Base-by-base conservation (phyloP, 2,329 filamentous ascomycete genomes). In the Phialocephala sp. region DNA sequence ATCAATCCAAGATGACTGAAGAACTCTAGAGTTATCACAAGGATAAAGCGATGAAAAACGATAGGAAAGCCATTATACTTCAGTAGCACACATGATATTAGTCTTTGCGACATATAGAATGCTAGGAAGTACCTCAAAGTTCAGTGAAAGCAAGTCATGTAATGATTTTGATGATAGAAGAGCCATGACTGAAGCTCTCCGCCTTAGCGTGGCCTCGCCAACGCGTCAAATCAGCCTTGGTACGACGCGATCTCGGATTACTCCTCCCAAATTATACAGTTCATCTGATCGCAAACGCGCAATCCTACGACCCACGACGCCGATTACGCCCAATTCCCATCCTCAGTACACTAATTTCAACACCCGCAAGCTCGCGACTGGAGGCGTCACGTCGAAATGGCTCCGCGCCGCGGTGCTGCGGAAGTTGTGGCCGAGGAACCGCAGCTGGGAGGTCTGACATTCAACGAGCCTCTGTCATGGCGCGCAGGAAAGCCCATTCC, bases 401-500 rank as follows among this genome's bases (percentile, higher is more conserved):
- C 73, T 68, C 74, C 71, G 72, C 74, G 76, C 72, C 73, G 74
- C 67, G 70, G 71, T 73, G 50, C 50, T 54, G 74, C 73, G 68
- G 72, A 73, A 59, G 66, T 71, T 45, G 70, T 66, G 65, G 68
- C 67, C 52, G 68, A 72, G 62, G 70, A 75, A 60, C 67, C 69
- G 47, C 77, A 79, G 64, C 75, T 79, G 20, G 77, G 78, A 52
- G 80, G 77, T 64, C 86, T 99, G 57, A 82, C 88, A 72, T 98
- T 98, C 84, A 87, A 94, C 74, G 89, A 97, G 76, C 84, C 92
- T 69, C 83, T 99, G 64, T 92, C 93, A 76, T 97, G 95, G 92
- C 91, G 91, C 76, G 92, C 94, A 52, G 95, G 94, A 66, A 95
- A 92, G 79, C 88, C 93, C 60, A 97, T 99, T 74, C 83, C 91